Conservation (phyloP, 768 basidiomycete species). For the Phlebiopsis gigantea region DNA sequence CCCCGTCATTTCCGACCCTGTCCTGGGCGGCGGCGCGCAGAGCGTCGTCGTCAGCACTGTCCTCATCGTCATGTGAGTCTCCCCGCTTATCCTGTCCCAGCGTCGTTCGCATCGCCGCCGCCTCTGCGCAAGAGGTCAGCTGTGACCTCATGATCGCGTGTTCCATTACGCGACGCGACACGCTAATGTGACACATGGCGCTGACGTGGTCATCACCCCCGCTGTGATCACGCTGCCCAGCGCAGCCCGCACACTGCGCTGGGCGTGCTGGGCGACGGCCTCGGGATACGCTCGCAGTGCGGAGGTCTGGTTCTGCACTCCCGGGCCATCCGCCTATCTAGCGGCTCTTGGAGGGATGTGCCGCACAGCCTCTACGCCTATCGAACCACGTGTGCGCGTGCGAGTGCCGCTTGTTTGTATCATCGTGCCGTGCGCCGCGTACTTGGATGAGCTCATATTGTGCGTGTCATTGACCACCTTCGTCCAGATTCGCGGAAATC, state of each 20-base stretch:
- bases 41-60: slow-evolving; percentile 81
- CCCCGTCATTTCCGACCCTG: slow-evolving; percentile 75
- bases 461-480: background rate
- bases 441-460: background rate
- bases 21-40: slow-evolving; percentile 74
- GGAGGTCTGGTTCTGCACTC: background rate
- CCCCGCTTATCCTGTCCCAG: slow-evolving; percentile 1
- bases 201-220: background rate
- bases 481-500: slow-evolving; percentile 76
- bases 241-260: background rate
- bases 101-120: background rate
- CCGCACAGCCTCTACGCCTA: background rate
- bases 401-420: background rate
- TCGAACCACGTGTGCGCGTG: background rate
- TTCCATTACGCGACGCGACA: slow-evolving; percentile 6
- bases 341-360: background rate
- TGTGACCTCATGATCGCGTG: slow-evolving; percentile 12
- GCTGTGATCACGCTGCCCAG: background rate
- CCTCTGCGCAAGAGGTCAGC: background rate
- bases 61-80: slow-evolving; percentile 79
- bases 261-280: too few relatives aligned
- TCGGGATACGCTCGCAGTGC: too few relatives aligned
- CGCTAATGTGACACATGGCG: slow-evolving; percentile 1
- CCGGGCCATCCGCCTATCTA: background rate
- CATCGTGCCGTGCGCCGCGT: background rate